Percentiles rank a stretch among this genome's conserved stretches.
Conservation (phyloP, 108 stramenopile genomes). For the Cyclotella baltica region DNA sequence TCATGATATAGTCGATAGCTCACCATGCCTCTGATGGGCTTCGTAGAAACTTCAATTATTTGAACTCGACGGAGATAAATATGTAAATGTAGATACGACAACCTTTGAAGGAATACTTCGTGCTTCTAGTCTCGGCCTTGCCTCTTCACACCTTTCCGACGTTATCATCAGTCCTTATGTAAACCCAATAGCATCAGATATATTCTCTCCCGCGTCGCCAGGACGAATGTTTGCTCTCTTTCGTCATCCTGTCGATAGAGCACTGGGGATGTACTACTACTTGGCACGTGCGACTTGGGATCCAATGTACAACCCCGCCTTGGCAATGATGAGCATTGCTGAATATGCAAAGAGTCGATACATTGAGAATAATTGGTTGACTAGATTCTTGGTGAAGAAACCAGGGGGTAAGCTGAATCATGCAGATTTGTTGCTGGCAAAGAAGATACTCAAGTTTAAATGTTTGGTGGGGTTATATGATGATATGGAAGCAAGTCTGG, state of each 20-base stretch:
- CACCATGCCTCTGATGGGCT: too few relatives aligned
- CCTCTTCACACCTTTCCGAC: conserved; percentile 44
- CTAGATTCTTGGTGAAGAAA: conserved; percentile 43
- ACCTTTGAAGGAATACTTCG: conserved; percentile 47
- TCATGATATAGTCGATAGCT: too few relatives aligned
- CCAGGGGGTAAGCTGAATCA: conserved; percentile 37
- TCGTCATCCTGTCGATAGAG: conserved; percentile 59
- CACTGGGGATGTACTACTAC: conserved; percentile 56
- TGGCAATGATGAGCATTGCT: conserved; percentile 50
- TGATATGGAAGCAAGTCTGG: conserved; percentile 44
- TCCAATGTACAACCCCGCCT: conserved; percentile 46
- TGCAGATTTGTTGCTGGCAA: conserved; percentile 52
- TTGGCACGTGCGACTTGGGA: conserved; percentile 50
- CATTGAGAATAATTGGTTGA: conserved; percentile 69
- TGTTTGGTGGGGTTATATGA: conserved; percentile 54
- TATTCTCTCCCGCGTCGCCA: conserved; percentile 24
- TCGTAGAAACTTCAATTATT: conserved; percentile 36
- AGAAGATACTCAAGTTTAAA: conserved; percentile 50
- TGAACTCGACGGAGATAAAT: conserved; percentile 35
- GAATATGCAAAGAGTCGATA: conserved; percentile 53
- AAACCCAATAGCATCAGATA: conserved; percentile 30
- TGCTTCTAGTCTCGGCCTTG: conserved; percentile 48
- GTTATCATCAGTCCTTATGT: conserved; percentile 50
- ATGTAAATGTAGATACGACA: conserved; percentile 60
- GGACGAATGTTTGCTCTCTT: conserved; percentile 57